Evolutionary conservation across 177 flowering plant genomes (phyloP), one percentile per base, ranked within the genome.

Genomic region (Vitis hybrid): DNA sequence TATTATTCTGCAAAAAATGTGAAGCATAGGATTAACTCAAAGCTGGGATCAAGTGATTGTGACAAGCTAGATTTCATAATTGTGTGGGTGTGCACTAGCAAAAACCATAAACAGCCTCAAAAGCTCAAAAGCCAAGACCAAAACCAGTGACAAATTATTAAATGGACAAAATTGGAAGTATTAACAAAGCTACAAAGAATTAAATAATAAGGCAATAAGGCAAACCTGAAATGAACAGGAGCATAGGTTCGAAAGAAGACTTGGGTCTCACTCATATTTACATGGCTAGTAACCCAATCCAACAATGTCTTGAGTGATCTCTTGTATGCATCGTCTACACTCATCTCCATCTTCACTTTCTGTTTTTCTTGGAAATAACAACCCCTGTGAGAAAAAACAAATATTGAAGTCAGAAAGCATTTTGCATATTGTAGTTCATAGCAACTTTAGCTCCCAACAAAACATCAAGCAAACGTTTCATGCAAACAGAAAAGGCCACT

Each of bases 191-290:
- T 21, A 52, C 46, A 60, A 30, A 13, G 46, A 13, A 21, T 8
- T 30, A 10, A 65, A 49, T 4, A 32, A 52, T 2, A 14, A 27
- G 13, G 60, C 11, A 57, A 32, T 3, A 53, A 21, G 18, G 71
- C 73, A 68, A 58, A 92, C 98, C 98, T 92, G 88, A 91, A 94
- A 84, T 94, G 98, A 3, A 85, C 93, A 8, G 95, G 93, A 48
- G 98, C 81, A 67, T 70, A 87, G 15, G 93, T 83, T 27, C 98
- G 94, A 60, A 87, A 91, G 73, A 87, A 75, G 71, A 90, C 89
- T 57, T 83, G 87, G 41, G 93, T 88, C 83, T 84, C 87, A 75
- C 67, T 85, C 35, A 63, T 78, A 72, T 91, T 83, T 9, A 92
- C 87, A 74, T 92, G 75, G 55, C 21, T 71, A 13, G 58, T 66